Conservation (phyloP, 139 green algal species). For the Chlamydomonas incerta region DNA sequence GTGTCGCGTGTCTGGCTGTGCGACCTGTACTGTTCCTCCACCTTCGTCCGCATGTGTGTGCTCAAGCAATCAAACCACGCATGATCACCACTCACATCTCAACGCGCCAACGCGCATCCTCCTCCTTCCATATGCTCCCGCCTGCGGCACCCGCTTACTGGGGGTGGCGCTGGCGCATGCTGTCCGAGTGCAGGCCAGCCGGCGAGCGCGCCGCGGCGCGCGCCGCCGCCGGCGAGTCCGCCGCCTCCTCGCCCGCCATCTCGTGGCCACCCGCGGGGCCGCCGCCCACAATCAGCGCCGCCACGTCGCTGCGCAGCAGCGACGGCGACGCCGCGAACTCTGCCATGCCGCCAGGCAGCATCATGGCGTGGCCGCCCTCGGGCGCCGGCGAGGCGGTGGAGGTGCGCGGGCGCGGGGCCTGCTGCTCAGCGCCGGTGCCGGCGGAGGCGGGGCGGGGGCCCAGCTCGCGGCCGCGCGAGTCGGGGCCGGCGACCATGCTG, state of each 20-base stretch:
- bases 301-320: constrained; percentile 38
- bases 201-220: neutral
- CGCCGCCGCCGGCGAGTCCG: neutral
- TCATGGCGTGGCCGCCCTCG: neutral
- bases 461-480: too few relatives aligned
- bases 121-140: neutral
- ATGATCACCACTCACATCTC: too few relatives aligned
- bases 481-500: too few relatives aligned
- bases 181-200: constrained; percentile 16
- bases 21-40: too few relatives aligned
- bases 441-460: too few relatives aligned
- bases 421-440: too few relatives aligned
- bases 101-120: neutral
- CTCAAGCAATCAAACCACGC: too few relatives aligned
- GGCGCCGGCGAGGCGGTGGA: too few relatives aligned
- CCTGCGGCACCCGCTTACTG: neutral
- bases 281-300: neutral
- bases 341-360: constrained; percentile 18
- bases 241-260: neutral
- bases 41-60: too few relatives aligned
- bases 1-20: too few relatives aligned
- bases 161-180: constrained; percentile 3
- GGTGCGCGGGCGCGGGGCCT: neutral
- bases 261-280: neutral
- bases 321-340: constrained; percentile 17